These are phyloP conservation scores for Zygoascus bituminiphila DNA, from an alignment of 805 yeast species.

Conservation along the genomic window DNA sequence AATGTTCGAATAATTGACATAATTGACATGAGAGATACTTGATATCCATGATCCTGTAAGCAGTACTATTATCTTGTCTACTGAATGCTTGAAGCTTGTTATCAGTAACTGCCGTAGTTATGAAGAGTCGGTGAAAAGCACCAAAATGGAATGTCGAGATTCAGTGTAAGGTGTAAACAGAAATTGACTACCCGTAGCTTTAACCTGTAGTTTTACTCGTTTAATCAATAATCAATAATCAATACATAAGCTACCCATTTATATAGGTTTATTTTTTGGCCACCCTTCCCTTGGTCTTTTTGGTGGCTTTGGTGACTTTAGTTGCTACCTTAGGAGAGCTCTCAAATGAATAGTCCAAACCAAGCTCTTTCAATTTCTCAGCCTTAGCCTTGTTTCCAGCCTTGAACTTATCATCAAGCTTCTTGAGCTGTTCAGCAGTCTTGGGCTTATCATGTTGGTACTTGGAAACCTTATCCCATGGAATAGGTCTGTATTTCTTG, in stretches of 20 bases:
- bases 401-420: slow-evolving; percentile 41
- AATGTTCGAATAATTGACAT: too few species aligned
- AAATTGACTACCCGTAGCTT: background rate
- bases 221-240: background rate
- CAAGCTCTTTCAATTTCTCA: slow-evolving; percentile 43
- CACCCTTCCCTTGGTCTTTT: background rate
- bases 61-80: too few species aligned
- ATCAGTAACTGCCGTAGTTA: too few species aligned
- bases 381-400: slow-evolving; percentile 37
- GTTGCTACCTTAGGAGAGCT: slow-evolving; percentile 12
- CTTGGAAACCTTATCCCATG: slow-evolving; percentile 49
- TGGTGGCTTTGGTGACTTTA: background rate
- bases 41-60: too few species aligned
- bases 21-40: too few species aligned
- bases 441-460: slow-evolving; percentile 50
- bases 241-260: background rate
- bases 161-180: too few species aligned
- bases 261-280: background rate
- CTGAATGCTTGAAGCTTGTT: too few species aligned
- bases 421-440: slow-evolving; percentile 47
- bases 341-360: slow-evolving; percentile 42
- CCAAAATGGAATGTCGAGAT: too few species aligned
- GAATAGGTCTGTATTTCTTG: slow-evolving; percentile 47
- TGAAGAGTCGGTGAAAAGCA: too few species aligned
- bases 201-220: too few species aligned